Evolutionary conservation across 2,329 filamentous ascomycete genomes (phyloP), one percentile per base, ranked within the genome.

Genomic region (Ramularia endophylla): DNA sequence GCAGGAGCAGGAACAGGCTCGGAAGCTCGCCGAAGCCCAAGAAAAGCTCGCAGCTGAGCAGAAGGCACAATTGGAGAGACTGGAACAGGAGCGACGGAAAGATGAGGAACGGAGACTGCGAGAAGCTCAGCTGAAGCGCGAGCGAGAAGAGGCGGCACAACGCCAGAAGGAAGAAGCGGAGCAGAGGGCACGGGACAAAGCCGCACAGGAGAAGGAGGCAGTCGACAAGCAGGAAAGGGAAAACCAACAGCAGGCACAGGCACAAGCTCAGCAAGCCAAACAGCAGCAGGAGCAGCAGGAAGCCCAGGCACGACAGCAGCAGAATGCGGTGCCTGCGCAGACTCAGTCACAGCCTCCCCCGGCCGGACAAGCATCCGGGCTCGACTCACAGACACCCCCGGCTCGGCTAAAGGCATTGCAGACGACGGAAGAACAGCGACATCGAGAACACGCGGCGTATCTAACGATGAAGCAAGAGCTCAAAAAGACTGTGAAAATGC

Each of bases 401-500:
- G 11, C 22, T 25, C 22, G 11, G 22, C 22, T 25, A 25, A 11
- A 6, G 6, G 22, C 22, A 11, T 25, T 25, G 22, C 22, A 25
- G 22, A 6, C 22, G 6, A 25, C 6, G 6, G 6, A 6, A 6
- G 22, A 25, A 6, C 22, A 25, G 22, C 22, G 22, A 6, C 6
- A 6, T 6, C 22, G 22, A 25, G 32, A 34, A n/a, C 32, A 34
- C 20, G 15, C 15, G 17, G 20, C 17, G 9, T 34, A 19, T 11
- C 3, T 34, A 17, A 12, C 32, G n/a, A 46, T 41, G 41, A 38
- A 38, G 18, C 41, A 38, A 64, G 41, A 56, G 2, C 65, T 88
- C 20, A 87, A 86, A 60, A 71, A 72, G 75, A 85, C 28, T 30
- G 20, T 12, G 8, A 17, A 18, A 12, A 17, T 15, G 12, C 32